phyloP scores from a whole-genome alignment of 352 stramenopile genomes.

The Globisporangium canariense region DNA sequence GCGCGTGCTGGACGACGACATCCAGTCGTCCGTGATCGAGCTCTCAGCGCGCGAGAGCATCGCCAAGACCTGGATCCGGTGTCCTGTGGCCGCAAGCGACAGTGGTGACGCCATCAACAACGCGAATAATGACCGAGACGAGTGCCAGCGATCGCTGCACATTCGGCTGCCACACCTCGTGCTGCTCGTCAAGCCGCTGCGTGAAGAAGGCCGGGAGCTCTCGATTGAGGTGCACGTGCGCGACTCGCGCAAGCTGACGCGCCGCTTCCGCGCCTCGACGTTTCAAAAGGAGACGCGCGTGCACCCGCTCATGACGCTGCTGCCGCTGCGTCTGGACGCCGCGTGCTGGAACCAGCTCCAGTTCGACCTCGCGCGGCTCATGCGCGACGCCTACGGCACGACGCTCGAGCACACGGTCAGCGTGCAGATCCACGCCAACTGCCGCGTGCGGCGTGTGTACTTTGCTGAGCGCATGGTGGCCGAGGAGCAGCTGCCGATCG shows the following conservation, averaged over 20 bases:
- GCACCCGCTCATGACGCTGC: constrained; percentile 31
- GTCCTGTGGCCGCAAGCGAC: constrained; percentile 21
- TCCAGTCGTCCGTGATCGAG: constrained; percentile 60
- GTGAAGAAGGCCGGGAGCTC: constrained; percentile 24
- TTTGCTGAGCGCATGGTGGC: constrained; percentile 45
- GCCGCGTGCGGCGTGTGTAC: constrained; percentile 54
- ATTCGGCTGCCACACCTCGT: constrained; percentile 49
- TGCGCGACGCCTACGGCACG: constrained; percentile 37
- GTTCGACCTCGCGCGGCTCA: constrained; percentile 42
- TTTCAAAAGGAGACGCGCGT: constrained; percentile 43
- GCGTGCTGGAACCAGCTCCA: constrained; percentile 62
- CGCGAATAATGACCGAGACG: neutral
- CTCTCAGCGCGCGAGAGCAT: constrained; percentile 30
- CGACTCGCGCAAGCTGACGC: constrained; percentile 28
- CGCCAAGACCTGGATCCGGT: constrained; percentile 44
- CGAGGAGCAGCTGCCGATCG: constrained; percentile 35
- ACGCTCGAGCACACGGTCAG: constrained; percentile 38
- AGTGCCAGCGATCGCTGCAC: constrained; percentile 28
- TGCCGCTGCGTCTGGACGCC: constrained; percentile 40
- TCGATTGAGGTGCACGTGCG: constrained; percentile 45
- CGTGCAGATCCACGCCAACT: constrained; percentile 53
- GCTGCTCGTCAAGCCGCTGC: constrained; percentile 43
- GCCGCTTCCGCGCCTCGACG: constrained; percentile 46
- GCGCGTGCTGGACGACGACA: constrained; percentile 50
- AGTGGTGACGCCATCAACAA: neutral